phyloP scores from a whole-genome alignment of 2,329 filamentous ascomycete species.

The Dichotomopilus funicola region DNA sequence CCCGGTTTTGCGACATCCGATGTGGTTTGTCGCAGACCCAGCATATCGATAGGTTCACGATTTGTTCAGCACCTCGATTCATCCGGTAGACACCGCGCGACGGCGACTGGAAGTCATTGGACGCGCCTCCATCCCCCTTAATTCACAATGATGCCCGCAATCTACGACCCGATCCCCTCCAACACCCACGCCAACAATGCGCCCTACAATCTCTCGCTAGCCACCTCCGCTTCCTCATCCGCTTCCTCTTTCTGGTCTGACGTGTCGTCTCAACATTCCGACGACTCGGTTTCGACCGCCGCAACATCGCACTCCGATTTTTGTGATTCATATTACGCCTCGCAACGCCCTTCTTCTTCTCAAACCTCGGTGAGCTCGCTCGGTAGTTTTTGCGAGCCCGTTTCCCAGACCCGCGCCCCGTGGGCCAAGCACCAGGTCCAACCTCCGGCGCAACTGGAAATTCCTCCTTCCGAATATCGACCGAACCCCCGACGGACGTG shows the following conservation, averaged over 20 bases:
- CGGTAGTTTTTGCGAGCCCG: constrained; percentile 25
- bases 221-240: constrained; percentile 69
- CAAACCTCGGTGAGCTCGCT: constrained; percentile 28
- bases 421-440: constrained; percentile 28
- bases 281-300: constrained; percentile 57
- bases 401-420: constrained; percentile 26
- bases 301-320: constrained; percentile 24
- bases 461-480: constrained; percentile 56
- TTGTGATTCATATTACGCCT: constrained; percentile 37
- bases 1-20: constrained; percentile 33
- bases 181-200: constrained; percentile 43
- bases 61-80: constrained; percentile 27
- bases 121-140: constrained; percentile 23
- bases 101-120: constrained; percentile 31
- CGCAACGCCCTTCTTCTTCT: constrained; percentile 27
- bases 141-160: constrained; percentile 54
- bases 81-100: constrained; percentile 30
- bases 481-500: constrained; percentile 57
- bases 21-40: constrained; percentile 40
- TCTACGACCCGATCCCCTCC: constrained; percentile 47
- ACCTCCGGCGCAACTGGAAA: constrained; percentile 33
- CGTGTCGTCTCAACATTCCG: constrained; percentile 61
- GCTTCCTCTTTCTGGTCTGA: constrained; percentile 74
- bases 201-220: constrained; percentile 64
- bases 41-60: constrained; percentile 38